Evolutionary conservation across 108 stramenopile species (phyloP).

Genomic region (Stephanodiscus minutulus): DNA sequence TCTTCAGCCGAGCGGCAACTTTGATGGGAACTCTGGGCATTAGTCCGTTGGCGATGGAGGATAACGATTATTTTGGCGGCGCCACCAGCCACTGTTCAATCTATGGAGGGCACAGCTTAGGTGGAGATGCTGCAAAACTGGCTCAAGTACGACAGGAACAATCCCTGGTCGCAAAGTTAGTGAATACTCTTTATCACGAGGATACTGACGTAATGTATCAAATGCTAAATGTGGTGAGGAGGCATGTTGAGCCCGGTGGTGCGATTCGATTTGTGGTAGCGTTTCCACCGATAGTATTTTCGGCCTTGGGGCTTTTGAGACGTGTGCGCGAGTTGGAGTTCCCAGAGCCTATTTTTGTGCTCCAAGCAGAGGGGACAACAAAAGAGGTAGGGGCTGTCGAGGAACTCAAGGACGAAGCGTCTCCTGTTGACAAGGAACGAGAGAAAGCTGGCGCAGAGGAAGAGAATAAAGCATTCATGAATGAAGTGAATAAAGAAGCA

Average conservation of each 20-base stretch:
- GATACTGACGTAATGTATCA: slow-evolving; percentile 90
- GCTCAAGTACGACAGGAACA: slow-evolving; percentile 68
- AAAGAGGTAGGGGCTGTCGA: slow-evolving; percentile 8
- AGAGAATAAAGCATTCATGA: background rate
- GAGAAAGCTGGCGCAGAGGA: slow-evolving; percentile 10
- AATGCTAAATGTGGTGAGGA: slow-evolving; percentile 76
- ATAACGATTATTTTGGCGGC: slow-evolving; percentile 19
- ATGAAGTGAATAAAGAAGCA: slow-evolving; percentile 1
- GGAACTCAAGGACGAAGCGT: slow-evolving; percentile 5
- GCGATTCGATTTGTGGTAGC: slow-evolving; percentile 66
- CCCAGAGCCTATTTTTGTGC: slow-evolving; percentile 10
- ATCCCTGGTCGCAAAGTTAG: slow-evolving; percentile 85
- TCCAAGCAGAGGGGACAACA: slow-evolving; percentile 9
- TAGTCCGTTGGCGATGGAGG: slow-evolving; percentile 17
- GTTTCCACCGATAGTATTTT: slow-evolving; percentile 85
- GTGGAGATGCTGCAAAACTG: slow-evolving; percentile 37
- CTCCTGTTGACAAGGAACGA: slow-evolving; percentile 1
- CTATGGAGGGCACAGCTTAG: slow-evolving; percentile 6
- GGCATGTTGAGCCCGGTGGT: slow-evolving; percentile 72
- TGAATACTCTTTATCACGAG: slow-evolving; percentile 80
- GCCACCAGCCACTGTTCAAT: slow-evolving; percentile 3
- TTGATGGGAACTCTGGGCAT: slow-evolving; percentile 78
- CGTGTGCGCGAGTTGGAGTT: slow-evolving; percentile 64
- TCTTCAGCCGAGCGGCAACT: slow-evolving; percentile 60
- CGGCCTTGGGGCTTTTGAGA: slow-evolving; percentile 70